Base-by-base conservation (phyloP, 2,329 filamentous ascomycete species). In the Neofusicoccum umdonicola region DNA sequence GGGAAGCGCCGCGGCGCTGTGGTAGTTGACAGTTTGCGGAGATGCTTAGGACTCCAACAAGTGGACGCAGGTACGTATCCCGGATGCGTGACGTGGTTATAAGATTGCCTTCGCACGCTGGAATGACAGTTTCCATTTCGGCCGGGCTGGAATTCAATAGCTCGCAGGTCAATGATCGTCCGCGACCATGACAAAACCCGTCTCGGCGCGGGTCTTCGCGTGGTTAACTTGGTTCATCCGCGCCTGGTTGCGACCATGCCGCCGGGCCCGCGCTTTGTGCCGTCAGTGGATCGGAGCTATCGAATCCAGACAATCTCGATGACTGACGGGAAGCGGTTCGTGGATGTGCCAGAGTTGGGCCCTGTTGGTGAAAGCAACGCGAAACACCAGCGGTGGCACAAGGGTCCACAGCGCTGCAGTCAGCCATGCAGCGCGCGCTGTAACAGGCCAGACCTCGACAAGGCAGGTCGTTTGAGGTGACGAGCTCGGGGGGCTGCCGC, bases 401-500 rank as follows among this genome's bases (percentile, higher is more conserved):
- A 44, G 39, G 52, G 39, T 39, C 34, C 54, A 45, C 22, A n/a
- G 7, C 42, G 56, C 56, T 60, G 56, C 56, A 60, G 56, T 60
- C 56, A 60, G 56, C 56, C 56, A 60, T 60, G 56, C 56, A 60
- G 42, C 41, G 7, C 31, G 31, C 56, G n/a, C 56, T 60, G 56
- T 17, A 60, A 60, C 44, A 60, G 56, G 41, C 41, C 54, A 41
- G 39, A 17, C 22, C 54, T 45, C 54, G 54, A 47, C 27, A 58
- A 35, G 42, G 39, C 54, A 58, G 39, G 37, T 31, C 39, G 52
- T 56, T 19, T 17, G 34, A 56, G 48, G 27, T 17, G 48, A 17
- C 22, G 19, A 27, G 31, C 27, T 35, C 48, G 27, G 48, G 48
- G 12, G 48, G 12, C 48, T 34, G 48, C 22, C 12, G 27, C 13